Conservation (phyloP, 2,329 filamentous ascomycete genomes). For the Coniochaeta hoffmannii region DNA sequence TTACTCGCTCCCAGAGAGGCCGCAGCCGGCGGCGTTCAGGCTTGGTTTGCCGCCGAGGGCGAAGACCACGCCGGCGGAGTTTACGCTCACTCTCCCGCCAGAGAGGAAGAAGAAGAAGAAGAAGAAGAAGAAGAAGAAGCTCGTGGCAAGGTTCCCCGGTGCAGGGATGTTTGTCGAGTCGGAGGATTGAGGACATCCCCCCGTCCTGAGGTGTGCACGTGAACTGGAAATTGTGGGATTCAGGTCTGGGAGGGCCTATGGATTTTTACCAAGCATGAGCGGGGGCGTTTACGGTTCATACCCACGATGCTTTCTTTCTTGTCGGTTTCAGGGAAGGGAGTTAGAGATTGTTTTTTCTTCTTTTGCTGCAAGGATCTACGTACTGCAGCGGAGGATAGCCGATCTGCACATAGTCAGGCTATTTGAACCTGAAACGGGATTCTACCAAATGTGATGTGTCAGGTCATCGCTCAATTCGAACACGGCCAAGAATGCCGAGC, state of each 20-base stretch:
- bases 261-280: background rate
- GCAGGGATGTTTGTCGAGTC: too few relatives aligned
- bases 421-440: background rate
- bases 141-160: too few relatives aligned
- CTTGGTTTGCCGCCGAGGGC: background rate
- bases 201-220: too few relatives aligned
- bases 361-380: background rate
- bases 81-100: too few relatives aligned
- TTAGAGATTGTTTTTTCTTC: background rate
- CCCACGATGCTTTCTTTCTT: background rate
- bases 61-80: background rate
- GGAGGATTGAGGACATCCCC: too few relatives aligned
- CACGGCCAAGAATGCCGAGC: background rate
- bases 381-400: too few relatives aligned
- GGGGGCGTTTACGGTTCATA: background rate
- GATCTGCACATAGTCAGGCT: too few relatives aligned
- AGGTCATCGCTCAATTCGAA: background rate
- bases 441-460: background rate
- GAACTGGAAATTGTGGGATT: background rate
- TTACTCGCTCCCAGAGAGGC: too few relatives aligned
- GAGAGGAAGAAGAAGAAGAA: too few relatives aligned
- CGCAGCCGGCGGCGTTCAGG: background rate
- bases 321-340: background rate
- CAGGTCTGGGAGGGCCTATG: background rate
- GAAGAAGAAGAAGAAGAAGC: too few relatives aligned